Evolutionary conservation across 2,329 filamentous ascomycete species (phyloP).

Genomic region (Cercospora sesami): DNA sequence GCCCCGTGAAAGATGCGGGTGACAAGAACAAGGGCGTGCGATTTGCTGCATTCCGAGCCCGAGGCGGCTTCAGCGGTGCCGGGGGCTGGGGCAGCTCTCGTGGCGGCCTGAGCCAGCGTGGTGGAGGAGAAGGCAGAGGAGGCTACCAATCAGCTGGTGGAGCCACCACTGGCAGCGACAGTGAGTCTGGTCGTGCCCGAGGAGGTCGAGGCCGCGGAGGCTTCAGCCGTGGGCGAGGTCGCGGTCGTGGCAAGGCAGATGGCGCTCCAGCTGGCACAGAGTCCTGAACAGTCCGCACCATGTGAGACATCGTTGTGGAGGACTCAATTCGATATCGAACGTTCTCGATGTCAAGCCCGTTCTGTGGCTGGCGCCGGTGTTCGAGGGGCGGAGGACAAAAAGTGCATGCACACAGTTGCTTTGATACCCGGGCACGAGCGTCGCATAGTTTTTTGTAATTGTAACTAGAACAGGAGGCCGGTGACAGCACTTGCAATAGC

Average conservation of each 20-base stretch:
- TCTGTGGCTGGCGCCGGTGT: background rate
- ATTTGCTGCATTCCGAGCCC: constrained; percentile 63
- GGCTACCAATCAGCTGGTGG: constrained; percentile 40
- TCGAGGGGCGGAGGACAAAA: background rate
- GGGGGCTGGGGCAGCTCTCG: constrained; percentile 65
- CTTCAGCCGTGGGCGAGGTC: constrained; percentile 56
- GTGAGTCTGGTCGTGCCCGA: constrained; percentile 66
- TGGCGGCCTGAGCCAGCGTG: constrained; percentile 60
- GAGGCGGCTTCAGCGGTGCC: constrained; percentile 53
- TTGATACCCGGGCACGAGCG: constrained; percentile 27
- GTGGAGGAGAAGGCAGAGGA: constrained; percentile 50
- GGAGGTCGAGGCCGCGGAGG: constrained; percentile 44
- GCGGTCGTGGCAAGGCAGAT: constrained; percentile 35
- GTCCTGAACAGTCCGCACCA: constrained; percentile 27
- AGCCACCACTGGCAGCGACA: constrained; percentile 57
- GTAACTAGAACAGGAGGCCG: constrained; percentile 15
- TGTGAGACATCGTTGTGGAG: background rate
- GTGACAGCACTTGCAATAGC: background rate
- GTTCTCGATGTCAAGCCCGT: background rate
- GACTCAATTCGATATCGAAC: background rate
- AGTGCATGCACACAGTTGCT: constrained; percentile 18
- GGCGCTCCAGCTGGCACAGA: constrained; percentile 34
- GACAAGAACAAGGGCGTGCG: constrained; percentile 64
- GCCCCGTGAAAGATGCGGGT: constrained; percentile 63
- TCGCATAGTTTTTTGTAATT: constrained; percentile 22